Evolutionary conservation across 208 protist genomes (phyloP).

Genomic region (Trypanosoma boissoni): DNA sequence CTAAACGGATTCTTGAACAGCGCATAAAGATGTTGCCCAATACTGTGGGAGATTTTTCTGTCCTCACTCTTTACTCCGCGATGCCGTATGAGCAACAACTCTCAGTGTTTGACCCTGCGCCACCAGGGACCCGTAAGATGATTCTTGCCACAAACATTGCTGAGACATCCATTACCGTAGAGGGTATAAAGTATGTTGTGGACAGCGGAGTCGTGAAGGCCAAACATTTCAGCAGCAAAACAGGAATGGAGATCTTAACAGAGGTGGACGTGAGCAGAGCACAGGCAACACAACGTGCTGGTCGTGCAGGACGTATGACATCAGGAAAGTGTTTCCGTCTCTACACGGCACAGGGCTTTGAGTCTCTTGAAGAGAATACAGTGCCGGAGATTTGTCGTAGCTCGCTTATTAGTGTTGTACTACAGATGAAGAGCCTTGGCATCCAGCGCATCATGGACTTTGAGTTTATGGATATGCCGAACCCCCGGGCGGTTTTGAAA

Average conservation of each 20-base stretch:
- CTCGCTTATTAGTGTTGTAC: slow-evolving; percentile 97
- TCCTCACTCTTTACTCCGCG: slow-evolving; percentile 92
- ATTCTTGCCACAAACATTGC: slow-evolving; percentile 99
- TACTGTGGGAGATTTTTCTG: slow-evolving; percentile 56
- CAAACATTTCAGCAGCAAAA: slow-evolving; percentile 97
- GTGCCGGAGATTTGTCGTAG: slow-evolving; percentile 98
- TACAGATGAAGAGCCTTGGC: slow-evolving; percentile 94
- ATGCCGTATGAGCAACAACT: slow-evolving; percentile 97
- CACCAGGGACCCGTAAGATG: slow-evolving; percentile 86
- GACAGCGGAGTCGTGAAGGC: slow-evolving; percentile 98
- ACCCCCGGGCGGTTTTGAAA: slow-evolving; percentile 76
- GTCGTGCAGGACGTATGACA: slow-evolving; percentile 95
- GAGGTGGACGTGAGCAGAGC: slow-evolving; percentile 93
- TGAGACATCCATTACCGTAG: slow-evolving; percentile 99
- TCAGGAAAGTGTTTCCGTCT: slow-evolving; percentile 98
- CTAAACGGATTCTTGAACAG: slow-evolving; percentile 74
- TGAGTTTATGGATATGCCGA: slow-evolving; percentile 99
- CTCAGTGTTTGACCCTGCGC: slow-evolving; percentile 94
- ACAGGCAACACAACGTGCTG: slow-evolving; percentile 95
- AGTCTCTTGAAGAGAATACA: slow-evolving; percentile 94
- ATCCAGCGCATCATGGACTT: slow-evolving; percentile 97
- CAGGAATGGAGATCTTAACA: slow-evolving; percentile 96
- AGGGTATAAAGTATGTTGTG: slow-evolving; percentile 98
- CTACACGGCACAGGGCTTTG: slow-evolving; percentile 95
- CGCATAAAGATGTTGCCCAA: slow-evolving; percentile 73